A percentile compares a stretch with the other conserved stretches of the same genome.
Evolutionary conservation across 1,284 basidiomycete species (phyloP).

Genomic region (Omphalotus olearius): DNA sequence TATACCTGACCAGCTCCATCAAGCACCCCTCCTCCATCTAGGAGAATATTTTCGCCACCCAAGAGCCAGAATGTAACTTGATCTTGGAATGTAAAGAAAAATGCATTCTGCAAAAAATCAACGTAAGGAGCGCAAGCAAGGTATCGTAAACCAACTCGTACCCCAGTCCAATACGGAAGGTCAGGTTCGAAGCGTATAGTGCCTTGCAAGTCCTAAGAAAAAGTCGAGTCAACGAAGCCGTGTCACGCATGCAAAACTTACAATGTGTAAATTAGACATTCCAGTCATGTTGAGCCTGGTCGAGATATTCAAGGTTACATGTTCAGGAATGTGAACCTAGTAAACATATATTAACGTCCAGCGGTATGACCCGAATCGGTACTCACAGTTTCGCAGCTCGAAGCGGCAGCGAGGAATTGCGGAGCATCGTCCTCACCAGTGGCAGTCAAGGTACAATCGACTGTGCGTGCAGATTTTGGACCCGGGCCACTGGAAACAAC

Average conservation of each 20-base stretch:
- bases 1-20: constrained; percentile 55
- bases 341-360: neutral
- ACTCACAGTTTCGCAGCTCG: constrained; percentile 34
- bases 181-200: constrained; percentile 48
- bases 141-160: constrained; percentile 20
- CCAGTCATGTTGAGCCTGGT: constrained; percentile 53
- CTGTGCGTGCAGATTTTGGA: neutral
- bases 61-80: constrained; percentile 62
- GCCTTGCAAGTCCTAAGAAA: constrained; percentile 40
- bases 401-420: constrained; percentile 40
- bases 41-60: constrained; percentile 50
- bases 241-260: constrained; percentile 22
- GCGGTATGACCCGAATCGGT: neutral
- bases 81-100: constrained; percentile 52
- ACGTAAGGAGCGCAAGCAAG: neutral
- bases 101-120: constrained; percentile 37
- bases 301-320: constrained; percentile 46
- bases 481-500: neutral
- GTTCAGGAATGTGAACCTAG: constrained; percentile 32
- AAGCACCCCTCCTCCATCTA: constrained; percentile 57
- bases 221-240: neutral
- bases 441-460: constrained; percentile 20
- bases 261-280: constrained; percentile 45
- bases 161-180: constrained; percentile 50
- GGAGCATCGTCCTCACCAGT: constrained; percentile 52